Conservation (phyloP, 208 protist species). For the Histomonas meleagridis region DNA sequence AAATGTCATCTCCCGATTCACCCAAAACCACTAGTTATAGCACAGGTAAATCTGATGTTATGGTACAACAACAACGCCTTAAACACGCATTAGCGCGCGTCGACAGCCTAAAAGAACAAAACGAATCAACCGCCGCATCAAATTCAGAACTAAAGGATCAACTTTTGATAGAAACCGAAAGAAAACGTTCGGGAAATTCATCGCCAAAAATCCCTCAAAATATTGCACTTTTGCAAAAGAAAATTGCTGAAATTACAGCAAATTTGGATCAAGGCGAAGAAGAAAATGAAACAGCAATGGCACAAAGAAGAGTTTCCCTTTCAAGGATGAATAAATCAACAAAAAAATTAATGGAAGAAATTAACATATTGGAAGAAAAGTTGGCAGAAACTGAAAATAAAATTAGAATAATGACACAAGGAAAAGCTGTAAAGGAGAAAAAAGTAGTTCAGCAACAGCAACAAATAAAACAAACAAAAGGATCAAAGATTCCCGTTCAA, state of each 20-base stretch:
- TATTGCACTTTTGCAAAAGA: background rate
- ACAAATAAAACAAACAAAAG: background rate
- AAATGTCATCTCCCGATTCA: background rate
- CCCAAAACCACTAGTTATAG: background rate
- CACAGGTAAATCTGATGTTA: background rate
- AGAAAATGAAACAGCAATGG: background rate
- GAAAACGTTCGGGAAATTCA: background rate
- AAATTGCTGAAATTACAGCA: background rate
- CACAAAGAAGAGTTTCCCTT: background rate
- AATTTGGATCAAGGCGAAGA: background rate
- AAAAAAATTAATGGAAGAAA: background rate
- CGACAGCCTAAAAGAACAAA: background rate
- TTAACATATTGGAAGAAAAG: background rate
- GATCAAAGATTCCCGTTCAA: conserved; percentile 7
- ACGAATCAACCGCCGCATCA: background rate
- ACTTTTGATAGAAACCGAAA: background rate
- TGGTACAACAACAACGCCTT: background rate
- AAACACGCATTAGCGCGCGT: background rate
- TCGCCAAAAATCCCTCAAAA: background rate
- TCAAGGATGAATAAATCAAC: background rate
- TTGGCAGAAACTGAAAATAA: background rate
- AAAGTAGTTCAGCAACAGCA: background rate
- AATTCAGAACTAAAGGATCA: background rate
- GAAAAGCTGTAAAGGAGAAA: background rate
- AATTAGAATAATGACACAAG: conserved; percentile 29